Conservation (phyloP, 2,329 filamentous ascomycete species). For the Gnomoniopsis smithogilvyi region DNA sequence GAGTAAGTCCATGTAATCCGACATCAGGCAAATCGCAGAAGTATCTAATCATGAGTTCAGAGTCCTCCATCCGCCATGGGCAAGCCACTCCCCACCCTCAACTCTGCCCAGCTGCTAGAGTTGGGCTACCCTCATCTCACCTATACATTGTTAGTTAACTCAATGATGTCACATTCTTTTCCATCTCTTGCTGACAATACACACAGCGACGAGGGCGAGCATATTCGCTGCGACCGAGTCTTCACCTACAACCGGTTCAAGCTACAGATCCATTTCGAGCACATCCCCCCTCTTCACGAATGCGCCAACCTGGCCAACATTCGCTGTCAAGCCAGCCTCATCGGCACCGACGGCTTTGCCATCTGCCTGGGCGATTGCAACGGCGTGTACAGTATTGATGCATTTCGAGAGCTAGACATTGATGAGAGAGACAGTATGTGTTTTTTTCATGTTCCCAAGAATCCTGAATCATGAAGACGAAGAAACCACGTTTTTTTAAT, state of each 20-base stretch:
- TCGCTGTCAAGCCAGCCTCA: background rate
- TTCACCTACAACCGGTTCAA: background rate
- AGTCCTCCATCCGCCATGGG: background rate
- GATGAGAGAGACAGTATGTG: background rate
- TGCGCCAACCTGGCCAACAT: background rate
- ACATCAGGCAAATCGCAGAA: too few relatives aligned
- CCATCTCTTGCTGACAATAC: background rate
- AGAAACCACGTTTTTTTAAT: background rate
- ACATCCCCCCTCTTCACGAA: background rate
- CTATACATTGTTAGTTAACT: background rate
- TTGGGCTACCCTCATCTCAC: background rate
- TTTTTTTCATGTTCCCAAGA: background rate
- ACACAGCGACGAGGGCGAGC: background rate
- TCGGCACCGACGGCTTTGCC: background rate
- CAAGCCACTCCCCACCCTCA: background rate
- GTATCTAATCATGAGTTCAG: too few relatives aligned
- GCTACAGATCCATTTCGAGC: background rate
- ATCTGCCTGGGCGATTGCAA: background rate
- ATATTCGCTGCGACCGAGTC: background rate
- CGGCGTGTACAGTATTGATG: background rate
- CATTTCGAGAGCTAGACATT: background rate
- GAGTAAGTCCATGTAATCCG: too few relatives aligned
- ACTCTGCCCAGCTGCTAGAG: background rate
- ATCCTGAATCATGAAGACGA: too few relatives aligned
- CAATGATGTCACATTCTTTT: too few relatives aligned